Evolutionary conservation across 1,284 basidiomycete genomes (phyloP), one percentile per base, ranked within the genome.

Genomic region (Leccinum subfulvum): DNA sequence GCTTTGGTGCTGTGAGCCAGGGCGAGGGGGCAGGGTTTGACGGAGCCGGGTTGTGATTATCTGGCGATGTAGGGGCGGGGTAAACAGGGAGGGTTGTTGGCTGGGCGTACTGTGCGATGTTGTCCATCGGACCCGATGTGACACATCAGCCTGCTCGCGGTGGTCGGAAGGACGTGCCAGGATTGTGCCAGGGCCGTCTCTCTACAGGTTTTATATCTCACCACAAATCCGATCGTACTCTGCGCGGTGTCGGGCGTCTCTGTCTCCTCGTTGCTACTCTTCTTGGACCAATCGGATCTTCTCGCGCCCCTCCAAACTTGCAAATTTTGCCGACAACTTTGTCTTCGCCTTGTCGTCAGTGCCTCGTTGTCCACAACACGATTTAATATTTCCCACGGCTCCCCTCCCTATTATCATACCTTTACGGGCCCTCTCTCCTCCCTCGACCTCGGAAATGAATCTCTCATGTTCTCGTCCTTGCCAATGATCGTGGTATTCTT

Each of bases 51-150:
- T 67, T 69, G 59, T 76, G 73, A 61, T 62, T 66, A 52, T 73
- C 75, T 47, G 72, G 66, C 2, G 70, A 64, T 62, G 76, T 41
- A 44, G 73, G 65, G 66, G 72, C 62, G 30, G 75, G 71, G 61
- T 77, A 77, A 61, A 79, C 74, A 23, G 73, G 62, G 58, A 78
- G 76, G 0, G 74, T 18, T 52, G 67, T 74, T 37, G 70, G n/a
- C 47, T 68, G 39, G 59, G 62, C 65, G 59, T 73, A 79, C 67
- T 78, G 72, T 60, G 75, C 69, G 67, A 76, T 70, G 71, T 75
- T 75, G 66, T 77, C 77, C 76, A 77, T 77, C 70, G 71, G 70
- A 51, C 62, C 71, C 71, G 73, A 72, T 73, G 72, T 74, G 73
- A 77, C 72, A 67, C 73, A 74, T 77, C 71, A 53, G 51, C 26